Base-by-base conservation (phyloP, 345 rosid species). In the Dovyalis caffra region DNA sequence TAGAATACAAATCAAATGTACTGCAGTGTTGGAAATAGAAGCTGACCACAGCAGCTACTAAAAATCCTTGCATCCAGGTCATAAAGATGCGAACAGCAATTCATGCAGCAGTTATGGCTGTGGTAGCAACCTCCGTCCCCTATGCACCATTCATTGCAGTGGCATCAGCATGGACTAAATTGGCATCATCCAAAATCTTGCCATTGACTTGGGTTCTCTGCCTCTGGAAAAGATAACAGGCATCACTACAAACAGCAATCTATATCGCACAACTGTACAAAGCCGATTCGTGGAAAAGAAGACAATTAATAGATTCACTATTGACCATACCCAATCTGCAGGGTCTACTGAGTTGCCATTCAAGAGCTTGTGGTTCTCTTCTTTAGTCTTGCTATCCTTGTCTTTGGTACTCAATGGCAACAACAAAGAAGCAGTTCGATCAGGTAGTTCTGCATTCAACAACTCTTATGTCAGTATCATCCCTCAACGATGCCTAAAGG, bases 301-400 rank as follows among this genome's bases (percentile, higher is more conserved):
- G n/a, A 18, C 21, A 26, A 11, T 35, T 57, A 4, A 12, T 53
- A 29, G 35, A 43, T 67, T 74, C 75, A 8, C 66, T 3, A 33
- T 68, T 74, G 74, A 5, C 65, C 0, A 45, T 89, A 95, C 99
- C 97, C 98, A 84, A 74, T 95, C 99, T 60, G 97, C 86, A 82
- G 99, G 89, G 56, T 95, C 99, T 26, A 74, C 87, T 12, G 89
- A 77, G 58, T 90, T 90, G 82, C 99, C 99, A 75, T 96, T 96
- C 83, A 93, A 77, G 69, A 92, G 97, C 90, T 93, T 96, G 87
- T 87, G 94, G 79, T 86, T 93, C 87, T 90, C 99, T 83, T 93
- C 99, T 87, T 90, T 93, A 76, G 75, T 85, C 80, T 84, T 81
- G 74, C 82, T 76, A 51, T 94, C 97, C 75, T 87, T 95, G 76